Evolutionary conservation across 805 yeast genomes (phyloP), one percentile per base, ranked within the genome.

Genomic region (Pichia occidentalis): DNA sequence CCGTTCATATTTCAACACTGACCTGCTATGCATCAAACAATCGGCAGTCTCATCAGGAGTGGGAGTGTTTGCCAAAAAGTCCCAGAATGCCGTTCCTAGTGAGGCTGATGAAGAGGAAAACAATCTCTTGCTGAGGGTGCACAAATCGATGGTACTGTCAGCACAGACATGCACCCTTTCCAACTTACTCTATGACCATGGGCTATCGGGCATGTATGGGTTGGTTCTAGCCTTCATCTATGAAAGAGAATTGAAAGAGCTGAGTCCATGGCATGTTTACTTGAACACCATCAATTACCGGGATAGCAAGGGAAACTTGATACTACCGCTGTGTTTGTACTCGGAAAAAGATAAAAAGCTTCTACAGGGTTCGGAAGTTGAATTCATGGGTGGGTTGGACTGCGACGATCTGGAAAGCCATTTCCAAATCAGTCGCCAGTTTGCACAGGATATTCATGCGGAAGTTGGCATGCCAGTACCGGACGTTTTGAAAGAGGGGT

Each of bases 221-320:
- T 62, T 88, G 35, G 74, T 81, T 6, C 46, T 85, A 7, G 75
- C 88, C 0, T 82, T 77, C 42, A 64, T 87, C 20, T 86, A 84
- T 52, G 97, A 90, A 54, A 57, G 67, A 38, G 61, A 73, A 3
- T 61, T 70, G 32, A 75, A 74, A 2, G 61, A 65, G n/a, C 48
- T 56, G 4, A 81, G 94, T n/a, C 96, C 95, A 5, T 90, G 97
- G 97, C 65, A 43, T 43, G 65, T 63, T 3, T 90, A 81, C 54
- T 63, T 88, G 31, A 57, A 64, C 20, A 66, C 81, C 14, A 70
- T 85, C 20, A 62, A 66, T 39, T 43, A 41, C 24, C 36, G 29
- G 7, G 37, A 40, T 29, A 13, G 20, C n/a, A 40, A 32, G 17
- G 32, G 31, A 8, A 29, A 39, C 10, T 24, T 11, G 6, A 57